Evolutionary conservation across 1,139 yeast species (phyloP).

Genomic region (Hansenula lynferdii): DNA sequence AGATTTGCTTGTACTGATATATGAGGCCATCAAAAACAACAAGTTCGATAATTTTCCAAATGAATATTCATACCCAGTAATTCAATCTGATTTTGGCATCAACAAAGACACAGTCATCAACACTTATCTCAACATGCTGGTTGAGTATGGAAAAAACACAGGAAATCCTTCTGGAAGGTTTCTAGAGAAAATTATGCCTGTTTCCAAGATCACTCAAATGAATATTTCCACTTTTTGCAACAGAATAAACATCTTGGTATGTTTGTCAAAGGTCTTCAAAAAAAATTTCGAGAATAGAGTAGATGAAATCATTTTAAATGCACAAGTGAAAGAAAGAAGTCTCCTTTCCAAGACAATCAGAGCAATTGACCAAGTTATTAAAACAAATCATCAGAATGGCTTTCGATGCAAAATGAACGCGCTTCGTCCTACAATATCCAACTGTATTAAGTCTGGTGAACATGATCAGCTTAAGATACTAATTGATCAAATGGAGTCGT

Average conservation of each 20-base stretch:
- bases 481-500: no score
- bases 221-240: slow-evolving; percentile 14
- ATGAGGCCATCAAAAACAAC: slow-evolving; percentile 15
- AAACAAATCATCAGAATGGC: background rate
- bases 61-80: slow-evolving; percentile 9
- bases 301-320: slow-evolving; percentile 6
- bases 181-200: slow-evolving; percentile 18
- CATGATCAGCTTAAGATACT: slow-evolving; percentile 2
- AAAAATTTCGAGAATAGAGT: slow-evolving; percentile 14
- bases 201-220: slow-evolving; percentile 10
- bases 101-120: slow-evolving; percentile 12
- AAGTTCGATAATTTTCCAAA: slow-evolving; percentile 14
- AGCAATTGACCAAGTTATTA: background rate
- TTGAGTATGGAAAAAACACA: slow-evolving; percentile 4
- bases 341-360: slow-evolving; percentile 6
- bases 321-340: background rate
- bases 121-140: slow-evolving; percentile 13
- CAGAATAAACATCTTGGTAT: slow-evolving; percentile 16
- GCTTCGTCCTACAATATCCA: background rate
- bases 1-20: slow-evolving; percentile 10
- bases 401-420: background rate
- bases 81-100: slow-evolving; percentile 6
- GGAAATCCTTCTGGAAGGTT: slow-evolving; percentile 10
- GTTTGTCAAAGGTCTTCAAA: slow-evolving; percentile 8
- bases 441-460: background rate